Conservation (phyloP, 495 filamentous ascomycete genomes). For the Aspergillus conjunctus region DNA sequence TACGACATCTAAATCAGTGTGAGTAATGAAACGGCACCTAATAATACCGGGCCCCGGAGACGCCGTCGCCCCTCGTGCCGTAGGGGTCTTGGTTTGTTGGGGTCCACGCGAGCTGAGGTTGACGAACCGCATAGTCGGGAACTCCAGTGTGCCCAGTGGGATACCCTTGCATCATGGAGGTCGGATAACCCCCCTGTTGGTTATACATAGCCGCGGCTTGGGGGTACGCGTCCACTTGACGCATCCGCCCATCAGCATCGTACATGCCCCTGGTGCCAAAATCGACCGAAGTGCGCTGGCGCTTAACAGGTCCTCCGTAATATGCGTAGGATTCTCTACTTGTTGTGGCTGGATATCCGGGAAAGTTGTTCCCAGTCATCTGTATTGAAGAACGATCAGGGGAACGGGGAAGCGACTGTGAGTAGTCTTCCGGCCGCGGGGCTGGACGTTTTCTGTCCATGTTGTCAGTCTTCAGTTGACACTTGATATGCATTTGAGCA, state of each 20-base stretch:
- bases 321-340: constrained; percentile 39
- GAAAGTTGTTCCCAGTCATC: constrained; percentile 36
- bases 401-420: constrained; percentile 41
- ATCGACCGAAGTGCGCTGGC: constrained; percentile 49
- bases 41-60: constrained; percentile 19
- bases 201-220: constrained; percentile 44
- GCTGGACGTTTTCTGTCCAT: constrained; percentile 41
- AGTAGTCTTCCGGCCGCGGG: constrained; percentile 44
- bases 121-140: constrained; percentile 49
- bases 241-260: constrained; percentile 45
- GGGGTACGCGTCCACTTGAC: constrained; percentile 44
- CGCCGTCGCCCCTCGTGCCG: constrained; percentile 9
- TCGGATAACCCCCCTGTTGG: constrained; percentile 42
- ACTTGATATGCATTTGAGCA: background rate
- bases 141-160: constrained; percentile 41
- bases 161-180: constrained; percentile 42
- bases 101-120: constrained; percentile 18
- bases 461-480: constrained; percentile 20
- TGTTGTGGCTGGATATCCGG: constrained; percentile 40
- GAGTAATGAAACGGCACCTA: constrained; percentile 20
- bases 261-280: constrained; percentile 44
- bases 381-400: constrained; percentile 47
- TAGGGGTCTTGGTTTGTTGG: constrained; percentile 12
- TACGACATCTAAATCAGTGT: constrained; percentile 38
- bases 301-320: constrained; percentile 43